These are phyloP conservation scores for Larix sibirica DNA, from an alignment of 83 land plant genomes.

Conservation along the genomic window DNA sequence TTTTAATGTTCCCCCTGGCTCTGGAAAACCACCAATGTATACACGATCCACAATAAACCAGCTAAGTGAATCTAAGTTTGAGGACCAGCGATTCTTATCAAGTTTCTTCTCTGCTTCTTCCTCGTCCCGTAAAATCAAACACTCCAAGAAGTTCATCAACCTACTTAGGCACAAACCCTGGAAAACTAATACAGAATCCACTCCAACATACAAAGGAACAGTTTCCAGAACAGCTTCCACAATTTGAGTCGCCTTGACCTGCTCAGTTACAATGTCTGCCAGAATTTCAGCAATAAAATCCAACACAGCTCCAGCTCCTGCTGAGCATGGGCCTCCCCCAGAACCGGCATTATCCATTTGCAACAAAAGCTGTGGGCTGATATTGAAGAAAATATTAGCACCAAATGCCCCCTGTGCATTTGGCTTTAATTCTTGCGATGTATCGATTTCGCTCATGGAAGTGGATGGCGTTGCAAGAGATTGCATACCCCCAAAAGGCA, in stretches of 20 bases:
- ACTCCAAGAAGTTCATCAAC: slow-evolving; percentile 88
- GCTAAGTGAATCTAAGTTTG: slow-evolving; percentile 85
- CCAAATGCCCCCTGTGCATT: slow-evolving; percentile 28
- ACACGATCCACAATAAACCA: slow-evolving; percentile 95
- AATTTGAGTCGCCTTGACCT: slow-evolving; percentile 64
- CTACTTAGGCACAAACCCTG: slow-evolving; percentile 96
- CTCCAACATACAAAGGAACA: slow-evolving; percentile 76
- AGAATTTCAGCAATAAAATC: slow-evolving; percentile 97
- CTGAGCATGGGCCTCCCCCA: slow-evolving; percentile 93
- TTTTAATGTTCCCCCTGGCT: slow-evolving; percentile 69
- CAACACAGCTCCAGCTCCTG: slow-evolving; percentile 88
- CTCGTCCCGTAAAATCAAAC: slow-evolving; percentile 93
- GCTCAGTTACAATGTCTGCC: slow-evolving; percentile 84
- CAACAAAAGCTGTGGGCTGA: slow-evolving; percentile 65
- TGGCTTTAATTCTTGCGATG: slow-evolving; percentile 35
- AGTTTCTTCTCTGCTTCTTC: slow-evolving; percentile 90
- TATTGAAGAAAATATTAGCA: slow-evolving; percentile 33
- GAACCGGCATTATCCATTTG: slow-evolving; percentile 84
- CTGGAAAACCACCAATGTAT: slow-evolving; percentile 95
- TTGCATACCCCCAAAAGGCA: slow-evolving; percentile 14
- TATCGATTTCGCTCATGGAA: slow-evolving; percentile 46
- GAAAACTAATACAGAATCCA: slow-evolving; percentile 77
- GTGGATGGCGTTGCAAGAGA: slow-evolving; percentile 45
- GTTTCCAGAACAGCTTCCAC: slow-evolving; percentile 84
- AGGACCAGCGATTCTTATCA: slow-evolving; percentile 91